A percentile compares a stretch with the other conserved stretches of the same genome.
Conservation (phyloP, 2,329 filamentous ascomycete species). For the Aureobasidium namibiae region DNA sequence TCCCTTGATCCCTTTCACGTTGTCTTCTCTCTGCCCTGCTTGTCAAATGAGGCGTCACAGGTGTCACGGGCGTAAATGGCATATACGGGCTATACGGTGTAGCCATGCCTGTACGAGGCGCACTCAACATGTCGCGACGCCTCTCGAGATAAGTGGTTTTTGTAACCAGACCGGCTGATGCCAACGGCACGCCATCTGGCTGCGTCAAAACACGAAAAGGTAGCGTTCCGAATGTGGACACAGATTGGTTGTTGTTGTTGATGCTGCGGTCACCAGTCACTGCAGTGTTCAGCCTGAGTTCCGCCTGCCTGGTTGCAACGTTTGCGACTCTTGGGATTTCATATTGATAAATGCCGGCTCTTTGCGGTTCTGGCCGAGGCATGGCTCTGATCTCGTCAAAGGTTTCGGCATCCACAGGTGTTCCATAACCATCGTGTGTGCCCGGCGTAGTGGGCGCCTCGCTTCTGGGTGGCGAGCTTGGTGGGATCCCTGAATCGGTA, state of each 20-base stretch:
- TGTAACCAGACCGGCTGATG: conserved; percentile 18
- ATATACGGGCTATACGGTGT: conserved; percentile 75
- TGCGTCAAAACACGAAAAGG: conserved; percentile 28
- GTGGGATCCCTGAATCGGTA: conserved; percentile 44
- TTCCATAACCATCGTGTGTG: conserved; percentile 17
- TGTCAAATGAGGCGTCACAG: conserved; percentile 67
- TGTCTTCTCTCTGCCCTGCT: conserved; percentile 63
- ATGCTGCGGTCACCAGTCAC: not conserved
- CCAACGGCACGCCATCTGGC: conserved; percentile 10
- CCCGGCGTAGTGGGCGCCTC: conserved; percentile 25
- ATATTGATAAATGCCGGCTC: conserved; percentile 16
- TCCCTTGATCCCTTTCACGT: conserved; percentile 56
- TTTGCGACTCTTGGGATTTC: not conserved
- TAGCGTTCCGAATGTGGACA: conserved; percentile 20
- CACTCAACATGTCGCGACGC: conserved; percentile 18
- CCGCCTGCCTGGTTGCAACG: not conserved
- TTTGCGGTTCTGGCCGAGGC: conserved; percentile 21
- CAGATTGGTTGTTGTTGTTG: conserved; percentile 9
- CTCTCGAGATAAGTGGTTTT: conserved; percentile 38
- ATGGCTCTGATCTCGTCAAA: conserved; percentile 21
- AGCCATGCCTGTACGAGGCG: conserved; percentile 48
- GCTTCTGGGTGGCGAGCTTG: conserved; percentile 39
- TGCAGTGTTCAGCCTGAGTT: conserved; percentile 3
- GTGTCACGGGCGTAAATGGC: conserved; percentile 66
- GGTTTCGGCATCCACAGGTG: conserved; percentile 10